Conservation (phyloP, 31 red algal genomes). For the Odonthalia washingtoniensis region DNA sequence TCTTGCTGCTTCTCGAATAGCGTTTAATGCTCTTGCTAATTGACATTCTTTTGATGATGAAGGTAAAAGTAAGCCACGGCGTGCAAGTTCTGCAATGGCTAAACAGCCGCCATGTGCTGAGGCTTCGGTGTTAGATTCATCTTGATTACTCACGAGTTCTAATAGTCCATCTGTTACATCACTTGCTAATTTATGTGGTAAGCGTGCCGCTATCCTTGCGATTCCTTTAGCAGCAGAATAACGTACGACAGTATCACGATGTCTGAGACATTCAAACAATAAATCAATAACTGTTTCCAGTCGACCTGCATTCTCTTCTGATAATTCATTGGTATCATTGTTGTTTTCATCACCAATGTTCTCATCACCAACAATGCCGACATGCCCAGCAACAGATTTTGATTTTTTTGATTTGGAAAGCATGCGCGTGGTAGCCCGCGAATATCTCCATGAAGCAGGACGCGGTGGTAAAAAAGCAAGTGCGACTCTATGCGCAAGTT, state of each 20-base stretch:
- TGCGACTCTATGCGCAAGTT: slow-evolving; percentile 46
- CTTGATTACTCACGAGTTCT: slow-evolving; percentile 15
- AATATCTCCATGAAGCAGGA: slow-evolving; percentile 42
- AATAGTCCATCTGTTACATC: slow-evolving; percentile 70
- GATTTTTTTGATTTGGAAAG: neutral
- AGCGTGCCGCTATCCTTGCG: slow-evolving; percentile 59
- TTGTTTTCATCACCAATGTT: neutral
- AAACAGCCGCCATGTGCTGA: slow-evolving; percentile 86
- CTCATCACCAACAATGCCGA: neutral
- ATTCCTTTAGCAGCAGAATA: slow-evolving; percentile 91
- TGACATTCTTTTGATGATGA: neutral
- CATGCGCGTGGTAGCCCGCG: neutral
- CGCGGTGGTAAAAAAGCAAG: slow-evolving; percentile 48
- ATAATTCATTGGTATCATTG: neutral
- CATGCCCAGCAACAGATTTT: slow-evolving; percentile 21
- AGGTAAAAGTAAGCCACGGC: slow-evolving; percentile 75
- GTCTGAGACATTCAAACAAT: slow-evolving; percentile 54
- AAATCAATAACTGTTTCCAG: slow-evolving; percentile 60
- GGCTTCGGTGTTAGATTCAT: slow-evolving; percentile 45
- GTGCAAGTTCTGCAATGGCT: slow-evolving; percentile 85
- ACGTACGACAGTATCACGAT: slow-evolving; percentile 82
- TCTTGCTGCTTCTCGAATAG: slow-evolving; percentile 38
- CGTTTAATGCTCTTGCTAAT: slow-evolving; percentile 29
- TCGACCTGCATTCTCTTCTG: neutral
- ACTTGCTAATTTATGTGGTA: slow-evolving; percentile 45